These are phyloP conservation scores for Auxenochlorella pyrenoidosa DNA, from an alignment of 139 green algal genomes.

Conservation along the genomic window DNA sequence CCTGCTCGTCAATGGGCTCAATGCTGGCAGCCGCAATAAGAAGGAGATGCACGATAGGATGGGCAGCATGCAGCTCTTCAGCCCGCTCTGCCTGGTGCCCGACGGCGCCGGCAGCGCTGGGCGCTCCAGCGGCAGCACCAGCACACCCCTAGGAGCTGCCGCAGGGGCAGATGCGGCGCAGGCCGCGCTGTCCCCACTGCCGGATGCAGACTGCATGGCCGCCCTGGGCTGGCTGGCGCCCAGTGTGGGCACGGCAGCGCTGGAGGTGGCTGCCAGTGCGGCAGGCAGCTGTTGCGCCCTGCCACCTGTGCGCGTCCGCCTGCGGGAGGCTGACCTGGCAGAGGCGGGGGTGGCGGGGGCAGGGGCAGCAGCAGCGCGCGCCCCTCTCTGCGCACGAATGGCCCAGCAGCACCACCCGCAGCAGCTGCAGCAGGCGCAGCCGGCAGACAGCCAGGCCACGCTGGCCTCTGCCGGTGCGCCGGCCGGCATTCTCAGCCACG, in stretches of 20 bases:
- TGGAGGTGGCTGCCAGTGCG: too few relatives aligned
- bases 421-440: not conserved
- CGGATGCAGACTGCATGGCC: not conserved
- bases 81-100: not conserved
- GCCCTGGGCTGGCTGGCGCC: conserved; percentile 1
- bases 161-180: too few relatives aligned
- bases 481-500: not conserved
- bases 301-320: not conserved
- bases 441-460: conserved; percentile 22
- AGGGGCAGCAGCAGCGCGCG: too few relatives aligned
- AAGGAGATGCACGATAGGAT: conserved; percentile 43
- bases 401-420: not conserved
- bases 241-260: not conserved
- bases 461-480: not conserved
- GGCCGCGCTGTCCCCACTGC: not conserved
- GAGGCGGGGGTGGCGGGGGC: not conserved
- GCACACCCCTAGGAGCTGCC: not conserved
- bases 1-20: conserved; percentile 19
- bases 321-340: not conserved
- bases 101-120: not conserved
- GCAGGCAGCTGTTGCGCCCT: conserved; percentile 25
- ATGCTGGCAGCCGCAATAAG: not conserved
- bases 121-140: too few relatives aligned
- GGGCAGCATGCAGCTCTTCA: conserved; percentile 18
- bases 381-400: not conserved